Evolutionary conservation across 441 rosid genomes (phyloP).

Genomic region (Croton laevigatus): DNA sequence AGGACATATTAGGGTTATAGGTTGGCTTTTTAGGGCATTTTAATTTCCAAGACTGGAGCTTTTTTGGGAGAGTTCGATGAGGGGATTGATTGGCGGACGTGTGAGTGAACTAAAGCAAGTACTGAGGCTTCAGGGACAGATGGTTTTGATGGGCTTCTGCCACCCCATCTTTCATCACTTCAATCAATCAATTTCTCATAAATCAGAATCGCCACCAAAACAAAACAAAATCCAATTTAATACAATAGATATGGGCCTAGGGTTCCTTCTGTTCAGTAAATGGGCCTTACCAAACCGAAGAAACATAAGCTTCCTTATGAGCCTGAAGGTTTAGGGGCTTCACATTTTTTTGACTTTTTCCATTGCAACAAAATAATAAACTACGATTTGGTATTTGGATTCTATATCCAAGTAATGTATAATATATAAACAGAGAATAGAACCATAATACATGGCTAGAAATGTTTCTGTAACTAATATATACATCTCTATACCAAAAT

Average conservation of each 20-base stretch:
- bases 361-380: no score
- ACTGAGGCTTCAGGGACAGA: neutral
- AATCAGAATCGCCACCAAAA: no score
- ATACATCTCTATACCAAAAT: neutral
- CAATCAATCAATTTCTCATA: no score
- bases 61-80: constrained; percentile 6
- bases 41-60: neutral
- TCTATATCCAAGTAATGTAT: no score
- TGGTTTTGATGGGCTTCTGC: neutral
- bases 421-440: neutral
- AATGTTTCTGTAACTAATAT: neutral
- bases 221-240: no score
- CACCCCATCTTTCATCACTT: neutral
- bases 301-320: neutral
- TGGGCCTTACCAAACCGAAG: no score
- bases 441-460: neutral
- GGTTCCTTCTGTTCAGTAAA: no score
- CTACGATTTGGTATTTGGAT: no score
- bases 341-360: no score
- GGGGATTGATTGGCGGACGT: constrained; percentile 14
- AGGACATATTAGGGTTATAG: constrained; percentile 8
- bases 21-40: neutral
- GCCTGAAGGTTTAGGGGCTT: neutral
- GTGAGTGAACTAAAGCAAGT: neutral
- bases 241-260: no score